A percentile compares a stretch with the other conserved stretches of the same genome.
Conservation (phyloP, 1,284 basidiomycete species). For the Cutaneotrichosporon cavernicola region DNA sequence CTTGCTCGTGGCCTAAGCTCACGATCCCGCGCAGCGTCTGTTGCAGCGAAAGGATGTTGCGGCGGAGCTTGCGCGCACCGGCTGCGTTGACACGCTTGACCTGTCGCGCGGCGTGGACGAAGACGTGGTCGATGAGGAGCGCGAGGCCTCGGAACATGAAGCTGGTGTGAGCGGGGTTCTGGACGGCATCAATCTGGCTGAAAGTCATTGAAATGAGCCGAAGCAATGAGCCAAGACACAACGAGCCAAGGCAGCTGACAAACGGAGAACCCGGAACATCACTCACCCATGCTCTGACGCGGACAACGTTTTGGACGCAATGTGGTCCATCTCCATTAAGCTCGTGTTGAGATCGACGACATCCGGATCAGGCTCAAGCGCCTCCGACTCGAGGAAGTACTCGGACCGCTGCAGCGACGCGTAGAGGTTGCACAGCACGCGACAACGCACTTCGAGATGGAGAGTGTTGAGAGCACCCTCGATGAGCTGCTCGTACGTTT, state of each 20-base stretch:
- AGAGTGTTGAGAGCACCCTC: constrained; percentile 85
- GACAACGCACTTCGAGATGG: constrained; percentile 82
- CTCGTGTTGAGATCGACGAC: constrained; percentile 84
- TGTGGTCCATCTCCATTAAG: constrained; percentile 73
- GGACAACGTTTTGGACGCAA: constrained; percentile 64
- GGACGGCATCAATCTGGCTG: too few species aligned
- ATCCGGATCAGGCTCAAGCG: constrained; percentile 84
- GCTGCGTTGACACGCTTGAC: constrained; percentile 70
- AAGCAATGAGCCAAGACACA: too few species aligned
- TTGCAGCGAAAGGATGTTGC: constrained; percentile 88
- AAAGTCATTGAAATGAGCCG: too few species aligned
- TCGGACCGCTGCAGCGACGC: constrained; percentile 75
- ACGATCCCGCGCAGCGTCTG: constrained; percentile 84
- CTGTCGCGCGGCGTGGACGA: constrained; percentile 72
- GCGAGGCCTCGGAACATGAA: constrained; percentile 86
- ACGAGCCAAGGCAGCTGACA: too few species aligned
- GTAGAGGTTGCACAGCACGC: constrained; percentile 77
- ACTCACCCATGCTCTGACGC: constrained; percentile 61
- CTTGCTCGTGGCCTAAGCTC: constrained; percentile 56
- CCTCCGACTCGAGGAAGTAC: constrained; percentile 75
- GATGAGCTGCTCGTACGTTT: constrained; percentile 84
- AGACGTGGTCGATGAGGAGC: constrained; percentile 77
- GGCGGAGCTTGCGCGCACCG: constrained; percentile 83
- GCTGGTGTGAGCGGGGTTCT: constrained; percentile 2
- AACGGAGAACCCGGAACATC: too few species aligned